Percentiles rank a stretch among this genome's conserved stretches.
Evolutionary conservation across 192 early-diverging fungal species (phyloP).

Genomic region (Cetraspora pellucida): DNA sequence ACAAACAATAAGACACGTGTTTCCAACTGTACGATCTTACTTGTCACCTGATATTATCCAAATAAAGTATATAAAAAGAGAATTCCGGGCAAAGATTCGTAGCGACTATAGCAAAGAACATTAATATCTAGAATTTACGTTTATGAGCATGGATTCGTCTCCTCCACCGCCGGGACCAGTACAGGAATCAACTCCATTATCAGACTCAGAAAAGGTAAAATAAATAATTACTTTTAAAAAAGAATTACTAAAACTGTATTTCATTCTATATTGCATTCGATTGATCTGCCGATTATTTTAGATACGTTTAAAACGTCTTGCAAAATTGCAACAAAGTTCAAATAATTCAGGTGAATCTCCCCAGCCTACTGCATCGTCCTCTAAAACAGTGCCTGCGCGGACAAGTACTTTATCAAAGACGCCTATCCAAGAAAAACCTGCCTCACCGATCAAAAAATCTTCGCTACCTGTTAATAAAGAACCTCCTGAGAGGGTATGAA

Average conservation of each 20-base stretch:
- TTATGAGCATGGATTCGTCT: neutral
- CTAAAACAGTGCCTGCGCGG: neutral
- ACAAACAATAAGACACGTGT: neutral
- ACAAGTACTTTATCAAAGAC: neutral
- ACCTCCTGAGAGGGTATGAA: too few relatives aligned
- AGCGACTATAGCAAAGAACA: neutral
- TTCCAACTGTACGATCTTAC: too few relatives aligned
- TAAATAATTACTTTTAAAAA: neutral
- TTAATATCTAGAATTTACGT: neutral
- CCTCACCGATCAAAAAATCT: neutral
- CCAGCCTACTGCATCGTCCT: constrained; percentile 13
- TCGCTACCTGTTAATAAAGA: neutral
- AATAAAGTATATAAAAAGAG: too few relatives aligned
- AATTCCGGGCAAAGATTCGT: too few relatives aligned
- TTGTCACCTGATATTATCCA: too few relatives aligned
- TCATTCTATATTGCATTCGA: neutral
- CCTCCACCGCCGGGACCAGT: neutral
- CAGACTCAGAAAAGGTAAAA: constrained; percentile 30
- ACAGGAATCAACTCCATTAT: neutral
- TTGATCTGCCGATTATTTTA: constrained; percentile 31
- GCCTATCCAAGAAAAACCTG: neutral
- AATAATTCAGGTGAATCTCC: neutral
- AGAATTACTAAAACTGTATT: neutral
- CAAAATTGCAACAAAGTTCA: constrained; percentile 52
- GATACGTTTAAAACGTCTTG: constrained; percentile 67